These are phyloP conservation scores for Parathielavia appendiculata DNA, from an alignment of 495 filamentous ascomycete species.

Conservation along the genomic window DNA sequence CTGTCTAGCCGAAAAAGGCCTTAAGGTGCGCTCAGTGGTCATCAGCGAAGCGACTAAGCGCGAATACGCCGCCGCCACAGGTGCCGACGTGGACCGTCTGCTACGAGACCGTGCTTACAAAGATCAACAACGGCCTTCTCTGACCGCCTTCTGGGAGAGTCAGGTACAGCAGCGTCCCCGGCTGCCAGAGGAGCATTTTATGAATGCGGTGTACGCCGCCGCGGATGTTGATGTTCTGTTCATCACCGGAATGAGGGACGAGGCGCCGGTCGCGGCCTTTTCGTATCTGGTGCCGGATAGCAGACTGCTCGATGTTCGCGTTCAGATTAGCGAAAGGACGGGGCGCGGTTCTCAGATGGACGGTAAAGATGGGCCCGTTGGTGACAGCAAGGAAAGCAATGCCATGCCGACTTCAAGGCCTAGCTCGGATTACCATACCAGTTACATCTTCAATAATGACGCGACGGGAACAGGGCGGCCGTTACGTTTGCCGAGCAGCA, in stretches of 20 bases:
- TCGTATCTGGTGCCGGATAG: conserved; percentile 54
- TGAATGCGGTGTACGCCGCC: conserved; percentile 41
- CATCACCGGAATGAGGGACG: conserved; percentile 63
- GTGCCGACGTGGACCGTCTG: conserved; percentile 48
- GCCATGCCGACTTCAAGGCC: neutral
- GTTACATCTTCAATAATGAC: conserved; percentile 51
- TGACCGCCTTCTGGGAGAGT: conserved; percentile 51
- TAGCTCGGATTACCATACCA: conserved; percentile 27
- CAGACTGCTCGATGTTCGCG: conserved; percentile 51
- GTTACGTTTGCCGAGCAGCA: conserved; percentile 37
- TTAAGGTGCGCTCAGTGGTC: conserved; percentile 47
- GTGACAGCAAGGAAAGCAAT: conserved; percentile 5
- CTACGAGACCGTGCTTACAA: conserved; percentile 55
- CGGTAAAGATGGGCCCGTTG: too few species aligned
- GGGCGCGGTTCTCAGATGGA: conserved; percentile 39
- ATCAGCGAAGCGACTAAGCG: conserved; percentile 58
- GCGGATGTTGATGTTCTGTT: conserved; percentile 52
- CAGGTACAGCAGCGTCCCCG: conserved; percentile 44
- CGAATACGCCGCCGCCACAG: conserved; percentile 52
- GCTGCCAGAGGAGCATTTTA: conserved; percentile 54
- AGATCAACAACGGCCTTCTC: conserved; percentile 53
- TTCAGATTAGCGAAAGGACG: conserved; percentile 44
- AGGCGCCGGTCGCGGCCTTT: conserved; percentile 51
- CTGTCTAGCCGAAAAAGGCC: conserved; percentile 34
- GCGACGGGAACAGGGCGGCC: conserved; percentile 35